These are phyloP conservation scores for Zymoseptoria ardabiliae DNA, from an alignment of 2,329 filamentous ascomycete genomes.

Conservation along the genomic window DNA sequence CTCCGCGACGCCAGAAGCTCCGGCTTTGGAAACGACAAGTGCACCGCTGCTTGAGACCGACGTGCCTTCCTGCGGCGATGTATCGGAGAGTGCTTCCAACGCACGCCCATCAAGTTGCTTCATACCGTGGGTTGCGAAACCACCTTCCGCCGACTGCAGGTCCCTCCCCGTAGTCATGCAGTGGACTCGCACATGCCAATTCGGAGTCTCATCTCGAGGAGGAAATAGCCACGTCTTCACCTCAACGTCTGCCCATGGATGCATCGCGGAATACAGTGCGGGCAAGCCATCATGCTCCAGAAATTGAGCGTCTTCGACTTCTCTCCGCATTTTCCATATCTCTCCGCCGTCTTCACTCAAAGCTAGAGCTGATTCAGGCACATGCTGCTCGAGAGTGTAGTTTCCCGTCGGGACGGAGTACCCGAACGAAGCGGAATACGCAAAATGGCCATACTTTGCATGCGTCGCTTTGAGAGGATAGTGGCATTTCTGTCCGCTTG, in stretches of 20 bases:
- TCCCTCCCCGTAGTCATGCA: constrained; percentile 52
- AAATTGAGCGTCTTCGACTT: constrained; percentile 58
- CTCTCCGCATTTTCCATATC: constrained; percentile 68
- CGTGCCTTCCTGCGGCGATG: constrained; percentile 37
- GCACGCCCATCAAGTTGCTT: constrained; percentile 51
- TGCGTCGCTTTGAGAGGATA: constrained; percentile 77
- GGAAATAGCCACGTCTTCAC: constrained; percentile 60
- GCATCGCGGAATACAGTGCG: constrained; percentile 63
- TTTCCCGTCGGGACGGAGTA: constrained; percentile 71
- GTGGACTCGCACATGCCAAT: constrained; percentile 65
- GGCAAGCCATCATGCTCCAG: constrained; percentile 49
- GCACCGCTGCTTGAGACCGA: constrained; percentile 29
- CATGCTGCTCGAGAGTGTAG: constrained; percentile 69
- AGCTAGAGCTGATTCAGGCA: constrained; percentile 66
- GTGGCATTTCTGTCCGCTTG: constrained; percentile 71
- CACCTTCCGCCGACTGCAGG: constrained; percentile 65
- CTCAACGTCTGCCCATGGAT: constrained; percentile 61
- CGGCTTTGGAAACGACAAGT: constrained; percentile 43
- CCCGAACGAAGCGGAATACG: constrained; percentile 67
- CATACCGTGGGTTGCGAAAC: constrained; percentile 62
- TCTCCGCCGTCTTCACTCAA: constrained; percentile 71
- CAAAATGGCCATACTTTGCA: constrained; percentile 73
- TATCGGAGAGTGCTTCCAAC: constrained; percentile 36
- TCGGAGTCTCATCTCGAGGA: constrained; percentile 49
- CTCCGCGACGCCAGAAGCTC: constrained; percentile 46